Conservation (phyloP, 345 rosid species). For the Bretschneidera sinensis region DNA sequence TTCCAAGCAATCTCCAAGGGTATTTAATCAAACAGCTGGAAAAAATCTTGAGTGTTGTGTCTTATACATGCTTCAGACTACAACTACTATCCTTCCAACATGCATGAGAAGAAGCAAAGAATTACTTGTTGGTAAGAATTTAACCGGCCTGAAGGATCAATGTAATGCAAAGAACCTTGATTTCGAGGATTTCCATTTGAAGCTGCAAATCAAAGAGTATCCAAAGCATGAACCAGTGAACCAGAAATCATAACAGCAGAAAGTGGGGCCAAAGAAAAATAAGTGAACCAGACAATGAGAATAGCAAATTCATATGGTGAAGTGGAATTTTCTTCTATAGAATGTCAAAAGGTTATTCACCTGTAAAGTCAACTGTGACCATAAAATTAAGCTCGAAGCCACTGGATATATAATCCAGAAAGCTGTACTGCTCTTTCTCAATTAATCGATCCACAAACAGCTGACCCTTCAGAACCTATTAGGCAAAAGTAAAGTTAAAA, state of each 20-base stretch:
- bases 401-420: constrained; percentile 80
- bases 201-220: constrained; percentile 39
- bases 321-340: too few species aligned
- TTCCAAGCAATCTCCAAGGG: too few species aligned
- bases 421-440: constrained; percentile 64
- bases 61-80: background rate
- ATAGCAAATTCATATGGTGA: too few species aligned
- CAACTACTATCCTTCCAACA: background rate
- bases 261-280: background rate
- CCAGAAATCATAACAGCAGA: background rate
- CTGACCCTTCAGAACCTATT: constrained; percentile 65
- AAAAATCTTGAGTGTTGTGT: too few species aligned
- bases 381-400: constrained; percentile 83
- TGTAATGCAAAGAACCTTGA: constrained; percentile 74
- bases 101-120: background rate
- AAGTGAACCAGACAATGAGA: background rate
- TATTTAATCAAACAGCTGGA: too few species aligned
- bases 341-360: constrained; percentile 23
- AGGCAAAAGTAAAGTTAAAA: constrained; percentile 6
- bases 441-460: constrained; percentile 61
- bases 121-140: constrained; percentile 80
- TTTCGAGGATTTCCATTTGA: constrained; percentile 77
- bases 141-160: constrained; percentile 67
- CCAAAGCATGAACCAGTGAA: background rate
- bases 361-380: constrained; percentile 96